Evolutionary conservation across 495 filamentous ascomycete genomes (phyloP), one percentile per base, ranked within the genome.

Genomic region (Aspergillus incahuasiensis): DNA sequence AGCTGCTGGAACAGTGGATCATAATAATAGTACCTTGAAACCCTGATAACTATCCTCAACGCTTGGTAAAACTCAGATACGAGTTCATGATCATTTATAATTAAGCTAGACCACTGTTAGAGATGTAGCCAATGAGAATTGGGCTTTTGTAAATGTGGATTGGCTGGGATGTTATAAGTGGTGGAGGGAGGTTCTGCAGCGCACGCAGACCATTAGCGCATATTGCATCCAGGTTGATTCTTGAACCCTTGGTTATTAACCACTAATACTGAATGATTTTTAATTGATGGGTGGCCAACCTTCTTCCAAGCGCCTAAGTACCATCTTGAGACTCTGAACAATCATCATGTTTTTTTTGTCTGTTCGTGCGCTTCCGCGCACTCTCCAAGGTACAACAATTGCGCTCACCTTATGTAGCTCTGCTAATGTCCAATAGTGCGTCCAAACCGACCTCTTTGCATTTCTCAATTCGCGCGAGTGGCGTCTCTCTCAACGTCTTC

Each of bases 401-500:
- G 16, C 13, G 28, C 15, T 54, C 16, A 45, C 38, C 19, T 21
- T 24, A n/a, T 50, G 32, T 35, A 35, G 41, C 21, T 24, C 9
- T 30, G 48, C 60, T 67, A 42, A 70, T 52, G 21, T 25, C 55
- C 19, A 19, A 22, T 30, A 67, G 71, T 62, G 60, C 70, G 65
- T 51, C 64, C 73, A 48, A 56, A 60, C 35, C 58, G 67, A 46
- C 58, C 55, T 5, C 35, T 63, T 44, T 49, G 48, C 24, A 52
- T 56, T 34, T 61, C 66, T 59, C 70, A 62, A 48, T 55, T 61
- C 47, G 65, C 69, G 57, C 62, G 62, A 54, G 62, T 66, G 21
- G 70, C 68, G 6, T 61, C 62, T n/a, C 63, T 78, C 19, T 75
- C 75, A 30, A 75, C 67, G 34, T 76, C 75, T 7, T 62, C 73